Evolutionary conservation across 176 grass and related monocot species (phyloP).

Genomic region (Echinochloa phyllopogon): DNA sequence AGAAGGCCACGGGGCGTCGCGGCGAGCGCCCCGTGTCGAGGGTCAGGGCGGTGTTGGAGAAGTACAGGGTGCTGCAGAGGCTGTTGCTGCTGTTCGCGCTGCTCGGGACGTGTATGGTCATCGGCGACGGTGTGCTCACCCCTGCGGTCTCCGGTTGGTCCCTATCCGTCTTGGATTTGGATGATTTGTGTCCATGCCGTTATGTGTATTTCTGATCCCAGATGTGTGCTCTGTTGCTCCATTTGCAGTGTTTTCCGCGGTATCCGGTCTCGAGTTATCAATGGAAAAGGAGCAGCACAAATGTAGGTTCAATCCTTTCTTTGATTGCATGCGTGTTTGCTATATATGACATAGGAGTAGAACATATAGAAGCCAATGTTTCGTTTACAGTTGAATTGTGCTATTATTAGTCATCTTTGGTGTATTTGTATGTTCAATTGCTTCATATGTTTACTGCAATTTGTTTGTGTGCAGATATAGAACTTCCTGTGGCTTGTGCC

Average conservation of each 20-base stretch:
- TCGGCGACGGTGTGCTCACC: slow-evolving; percentile 96
- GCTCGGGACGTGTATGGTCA: slow-evolving; percentile 95
- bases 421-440: slow-evolving; percentile 25
- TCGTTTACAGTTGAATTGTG: slow-evolving; percentile 20
- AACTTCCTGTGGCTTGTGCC: slow-evolving; percentile 80
- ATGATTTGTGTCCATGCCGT: slow-evolving; percentile 11
- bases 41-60: slow-evolving; percentile 62
- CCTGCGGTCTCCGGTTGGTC: slow-evolving; percentile 87
- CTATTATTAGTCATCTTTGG: neutral
- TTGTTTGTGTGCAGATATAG: slow-evolving; percentile 71
- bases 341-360: neutral
- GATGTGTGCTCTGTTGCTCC: neutral
- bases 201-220: neutral
- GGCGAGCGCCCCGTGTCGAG: slow-evolving; percentile 21
- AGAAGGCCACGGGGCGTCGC: neutral
- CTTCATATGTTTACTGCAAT: slow-evolving; percentile 15
- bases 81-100: slow-evolving; percentile 79
- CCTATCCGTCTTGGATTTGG: slow-evolving; percentile 16
- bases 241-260: slow-evolving; percentile 87
- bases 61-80: slow-evolving; percentile 74
- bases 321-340: neutral
- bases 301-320: slow-evolving; percentile 67
- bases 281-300: slow-evolving; percentile 79
- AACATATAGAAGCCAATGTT: neutral
- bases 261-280: slow-evolving; percentile 90